These are phyloP conservation scores for Sporisorium reilianum DNA, from an alignment of 1,284 basidiomycete genomes.

Conservation along the genomic window DNA sequence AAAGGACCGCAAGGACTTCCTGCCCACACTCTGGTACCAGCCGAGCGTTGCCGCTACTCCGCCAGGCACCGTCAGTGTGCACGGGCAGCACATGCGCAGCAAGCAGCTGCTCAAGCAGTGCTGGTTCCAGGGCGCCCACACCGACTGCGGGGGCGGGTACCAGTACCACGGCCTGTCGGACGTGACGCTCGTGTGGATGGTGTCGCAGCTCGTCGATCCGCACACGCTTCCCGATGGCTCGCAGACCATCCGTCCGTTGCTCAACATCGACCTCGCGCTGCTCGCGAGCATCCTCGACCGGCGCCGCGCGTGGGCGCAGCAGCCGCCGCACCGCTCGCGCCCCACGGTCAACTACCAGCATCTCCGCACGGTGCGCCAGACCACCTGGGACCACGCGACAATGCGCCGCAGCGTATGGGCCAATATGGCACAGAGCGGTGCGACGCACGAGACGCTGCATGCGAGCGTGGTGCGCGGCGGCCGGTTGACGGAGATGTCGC, in stretches of 20 bases:
- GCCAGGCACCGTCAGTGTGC: not conserved
- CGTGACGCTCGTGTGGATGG: conserved; percentile 65
- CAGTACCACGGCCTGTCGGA: conserved; percentile 62
- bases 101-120: conserved; percentile 62
- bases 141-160: conserved; percentile 63
- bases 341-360: conserved; percentile 30
- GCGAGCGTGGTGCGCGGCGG: conserved; percentile 48
- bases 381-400: conserved; percentile 9
- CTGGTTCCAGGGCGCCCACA: conserved; percentile 66
- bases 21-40: conserved; percentile 61
- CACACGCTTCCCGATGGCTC: conserved; percentile 31
- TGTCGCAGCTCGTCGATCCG: conserved; percentile 52
- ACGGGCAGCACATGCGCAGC: conserved; percentile 26
- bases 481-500: conserved; percentile 18
- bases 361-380: conserved; percentile 17
- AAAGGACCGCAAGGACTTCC: conserved; percentile 64
- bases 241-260: conserved; percentile 34
- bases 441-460: conserved; percentile 48
- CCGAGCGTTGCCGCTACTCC: not conserved
- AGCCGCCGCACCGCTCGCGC: conserved; percentile 45
- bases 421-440: conserved; percentile 25
- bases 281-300: conserved; percentile 46
- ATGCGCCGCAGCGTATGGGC: conserved; percentile 43
- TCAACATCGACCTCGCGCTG: conserved; percentile 47
- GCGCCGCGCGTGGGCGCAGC: conserved; percentile 43